Evolutionary conservation across 2,329 filamentous ascomycete genomes (phyloP), one percentile per base, ranked within the genome.

Genomic region (Drechslerella coelobrocha): DNA sequence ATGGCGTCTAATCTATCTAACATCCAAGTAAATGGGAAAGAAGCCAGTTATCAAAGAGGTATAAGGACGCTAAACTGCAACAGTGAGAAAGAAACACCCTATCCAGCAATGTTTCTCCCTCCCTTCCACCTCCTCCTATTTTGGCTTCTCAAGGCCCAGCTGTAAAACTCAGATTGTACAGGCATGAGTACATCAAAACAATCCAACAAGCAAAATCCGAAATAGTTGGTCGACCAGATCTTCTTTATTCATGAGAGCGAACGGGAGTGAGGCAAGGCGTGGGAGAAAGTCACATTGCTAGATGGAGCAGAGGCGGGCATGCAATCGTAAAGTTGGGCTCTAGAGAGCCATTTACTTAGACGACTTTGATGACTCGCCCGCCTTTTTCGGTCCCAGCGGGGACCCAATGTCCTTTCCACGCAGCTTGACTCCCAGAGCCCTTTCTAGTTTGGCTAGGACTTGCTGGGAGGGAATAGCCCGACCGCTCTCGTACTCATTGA

Each of bases 401-500:
- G 87, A 83, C 73, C 92, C 93, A 79, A 97, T 94, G 81, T 93
- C 90, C 77, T 82, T 83, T 68, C 94, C 91, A 75, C 92, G 85
- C 77, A 97, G 84, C 83, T 96, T 91, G 77, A 96, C 86, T 77
- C 94, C 93, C 79, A 97, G 86, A 73, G 90, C 87, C 60, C 88
- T 84, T 85, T 96, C 91, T 84, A 96, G 91, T 75, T 84, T 82
- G 69, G 81, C 80, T 63, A 96, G 83, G 60, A 95, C 82, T 83
- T 92, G 92, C 81, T 95, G 92, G 81, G 96, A 92, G 63, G 89
- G 92, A 48, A 85, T 77, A 63, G 87, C 92, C 76, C 83, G 85
- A 75, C 89, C 92, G 75, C 88, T 85, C 87, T 97, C 93, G 77
- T 96, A 92, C 76, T 92, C 88, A 77, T 89, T 89, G 73, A 97